Evolutionary conservation across 192 early-diverging fungal genomes (phyloP), one percentile per base, ranked within the genome.

Genomic region (Spizellomyces punctatus): DNA sequence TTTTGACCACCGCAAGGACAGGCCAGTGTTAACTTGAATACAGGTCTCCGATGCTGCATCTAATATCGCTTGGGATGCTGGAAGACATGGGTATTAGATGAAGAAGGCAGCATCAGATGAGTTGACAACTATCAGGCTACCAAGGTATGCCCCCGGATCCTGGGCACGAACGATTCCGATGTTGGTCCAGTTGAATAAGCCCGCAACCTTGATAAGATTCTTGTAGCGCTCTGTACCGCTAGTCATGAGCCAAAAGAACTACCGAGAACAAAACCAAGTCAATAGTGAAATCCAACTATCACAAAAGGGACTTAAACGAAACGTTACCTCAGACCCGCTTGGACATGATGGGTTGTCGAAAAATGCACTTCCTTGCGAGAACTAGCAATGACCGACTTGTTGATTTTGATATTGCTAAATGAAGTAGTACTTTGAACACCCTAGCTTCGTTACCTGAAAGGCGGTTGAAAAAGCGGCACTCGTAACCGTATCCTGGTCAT

Each of bases 181-280:
- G 6, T 56, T 4, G 54, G 54, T 56, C 54, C 54, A 56, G 54
- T 56, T 56, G 54, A 56, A 56, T 19, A 22, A 19, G n/a, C 22
- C 22, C n/a, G 54, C 54, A 19, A 56, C 22, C 22, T 56, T n/a
- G n/a, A 56, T 22, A n/a, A 56, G 54, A 22, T 56, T 56, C 22
- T 56, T n/a, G n/a, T 56, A n/a, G 54, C 54, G 54, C 22, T 7
- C 4, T 19, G 54, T 7, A 7, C 54, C 54, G 22, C 54, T 7
- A 22, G 54, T 56, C 22, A 22, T 56, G n/a, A n/a, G 54, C 54
- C 54, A 56, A 56, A 56, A 56, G 54, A 6, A 56, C 54, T 56
- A 56, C 6, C n/a, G 7, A n/a, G 7, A n/a, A n/a, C 54, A 56
- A 4, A 6, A 6, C n/a, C n/a, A 7, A 0, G n/a, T 22, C 5